These are phyloP conservation scores for Lolium rigidum DNA, from an alignment of 176 grass and related monocot species.

Conservation along the genomic window DNA sequence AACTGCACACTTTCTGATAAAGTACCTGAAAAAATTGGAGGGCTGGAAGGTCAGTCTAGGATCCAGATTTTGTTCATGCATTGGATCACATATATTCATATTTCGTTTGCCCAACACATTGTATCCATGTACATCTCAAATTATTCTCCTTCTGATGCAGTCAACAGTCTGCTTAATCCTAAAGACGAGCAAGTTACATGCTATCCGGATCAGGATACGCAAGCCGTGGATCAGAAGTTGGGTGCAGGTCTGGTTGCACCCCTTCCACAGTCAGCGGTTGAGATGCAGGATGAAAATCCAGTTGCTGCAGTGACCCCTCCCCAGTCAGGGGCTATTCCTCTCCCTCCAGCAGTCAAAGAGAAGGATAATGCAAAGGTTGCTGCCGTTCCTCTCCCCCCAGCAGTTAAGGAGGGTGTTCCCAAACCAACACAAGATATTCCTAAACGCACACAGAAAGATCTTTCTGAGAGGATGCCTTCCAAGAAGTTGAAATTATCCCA, in stretches of 20 bases:
- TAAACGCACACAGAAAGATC: neutral
- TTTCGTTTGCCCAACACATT: conserved; percentile 17
- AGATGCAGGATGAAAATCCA: too few relatives aligned
- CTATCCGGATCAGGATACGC: conserved; percentile 11
- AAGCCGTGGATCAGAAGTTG: conserved; percentile 17
- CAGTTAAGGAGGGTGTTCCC: conserved; percentile 20
- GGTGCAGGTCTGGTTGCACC: conserved; percentile 17
- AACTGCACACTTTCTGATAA: conserved; percentile 61
- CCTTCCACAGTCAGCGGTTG: neutral
- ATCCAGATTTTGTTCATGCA: conserved; percentile 33
- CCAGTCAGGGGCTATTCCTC: too few relatives aligned
- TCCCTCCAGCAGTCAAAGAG: too few relatives aligned
- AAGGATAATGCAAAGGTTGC: too few relatives aligned
- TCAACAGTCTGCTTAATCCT: conserved; percentile 60
- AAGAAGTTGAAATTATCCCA: conserved; percentile 55
- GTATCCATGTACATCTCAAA: conserved; percentile 1
- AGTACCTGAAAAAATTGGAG: conserved; percentile 65
- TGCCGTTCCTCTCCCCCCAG: neutral
- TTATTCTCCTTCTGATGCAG: conserved; percentile 50
- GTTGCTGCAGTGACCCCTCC: too few relatives aligned
- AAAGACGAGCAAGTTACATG: conserved; percentile 47
- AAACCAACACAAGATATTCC: conserved; percentile 14
- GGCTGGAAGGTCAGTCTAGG: conserved; percentile 50
- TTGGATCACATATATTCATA: conserved; percentile 9
- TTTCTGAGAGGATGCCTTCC: conserved; percentile 30